Base-by-base conservation (phyloP, 768 basidiomycete species). In the Psilocybe cubensis region DNA sequence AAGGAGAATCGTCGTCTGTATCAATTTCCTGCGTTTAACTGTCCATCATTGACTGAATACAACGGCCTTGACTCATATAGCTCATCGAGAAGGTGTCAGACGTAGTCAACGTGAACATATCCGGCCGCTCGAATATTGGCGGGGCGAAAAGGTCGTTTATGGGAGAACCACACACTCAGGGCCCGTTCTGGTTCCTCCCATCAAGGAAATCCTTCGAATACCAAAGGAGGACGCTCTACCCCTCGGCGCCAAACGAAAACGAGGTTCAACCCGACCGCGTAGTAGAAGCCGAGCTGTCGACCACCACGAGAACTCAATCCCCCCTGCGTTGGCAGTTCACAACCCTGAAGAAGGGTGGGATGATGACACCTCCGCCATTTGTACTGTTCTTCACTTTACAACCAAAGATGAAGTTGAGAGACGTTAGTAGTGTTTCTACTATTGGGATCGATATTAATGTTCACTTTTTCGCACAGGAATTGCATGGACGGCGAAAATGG, bases 61-160 rank as follows among this genome's bases (percentile, higher is more conserved):
- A 12, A 9, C 10, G 23, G 20, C 49, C 20, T 50, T 23, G 42
- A 25, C 38, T 44, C 29, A 38, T 48, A 0, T 57, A 80, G 78
- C 65, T 3, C 61, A 66, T n/a, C 74, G 78, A 2, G 74, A 79
- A 44, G 88, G 87, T 21, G 76, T 91, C 1, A 87, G 94, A 17
- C 86, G 89, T 48, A 88, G 92, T 27, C 75, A 75, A 46, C 86
- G 96, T 21, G 76, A 82, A 52, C 84, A 85, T 28, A 86, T 84
- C 64, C 74, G 75, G 47, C 96, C 96, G 3, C 77, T 98, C 31
- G 91, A 92, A 38, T 96, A 82, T 78, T 98, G 96, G 96, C 84
- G 94, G n/a, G 85, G 86, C 63, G 96, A 98, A 74, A 88, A 86
- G 60, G 83, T 94, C 21, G 87, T 95, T 2, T 98, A 94, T 65